Evolutionary conservation across 441 rosid genomes (phyloP).

Genomic region (Dalechampia spathulata): DNA sequence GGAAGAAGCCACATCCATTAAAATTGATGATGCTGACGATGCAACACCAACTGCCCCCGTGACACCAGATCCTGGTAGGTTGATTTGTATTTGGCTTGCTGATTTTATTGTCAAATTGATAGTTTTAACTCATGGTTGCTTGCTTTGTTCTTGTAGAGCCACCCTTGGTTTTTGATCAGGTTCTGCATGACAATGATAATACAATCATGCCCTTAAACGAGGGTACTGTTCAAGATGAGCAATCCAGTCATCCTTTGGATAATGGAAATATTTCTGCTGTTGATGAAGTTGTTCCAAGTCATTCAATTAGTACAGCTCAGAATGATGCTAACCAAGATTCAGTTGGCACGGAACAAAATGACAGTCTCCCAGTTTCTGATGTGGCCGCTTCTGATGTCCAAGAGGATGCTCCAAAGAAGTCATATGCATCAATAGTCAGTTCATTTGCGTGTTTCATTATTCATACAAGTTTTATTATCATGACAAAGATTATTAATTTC

Average conservation of each 20-base stretch:
- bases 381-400: slow-evolving; percentile 25
- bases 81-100: slow-evolving; percentile 25
- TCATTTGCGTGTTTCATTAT: slow-evolving; percentile 8
- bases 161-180: slow-evolving; percentile 22
- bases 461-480: slow-evolving; percentile 33
- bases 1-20: slow-evolving; percentile 26
- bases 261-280: slow-evolving; percentile 45
- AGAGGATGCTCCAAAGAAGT: slow-evolving; percentile 64
- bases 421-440: slow-evolving; percentile 87
- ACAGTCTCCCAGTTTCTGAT: slow-evolving; percentile 7
- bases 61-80: slow-evolving; percentile 47
- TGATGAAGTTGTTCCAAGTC: slow-evolving; percentile 48
- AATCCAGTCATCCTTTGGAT: slow-evolving; percentile 46
- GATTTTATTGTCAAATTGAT: background rate
- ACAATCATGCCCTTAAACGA: slow-evolving; percentile 42
- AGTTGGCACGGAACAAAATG: slow-evolving; percentile 15
- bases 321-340: slow-evolving; percentile 21
- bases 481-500: slow-evolving; percentile 12
- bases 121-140: slow-evolving; percentile 4
- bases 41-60: slow-evolving; percentile 33
- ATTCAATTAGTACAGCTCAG: slow-evolving; percentile 20
- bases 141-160: slow-evolving; percentile 43
- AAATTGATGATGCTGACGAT: slow-evolving; percentile 27
- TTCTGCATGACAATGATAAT: slow-evolving; percentile 33
- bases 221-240: slow-evolving; percentile 36